Conservation (phyloP, 2,329 filamentous ascomycete species). For the Thelonectria rubi region DNA sequence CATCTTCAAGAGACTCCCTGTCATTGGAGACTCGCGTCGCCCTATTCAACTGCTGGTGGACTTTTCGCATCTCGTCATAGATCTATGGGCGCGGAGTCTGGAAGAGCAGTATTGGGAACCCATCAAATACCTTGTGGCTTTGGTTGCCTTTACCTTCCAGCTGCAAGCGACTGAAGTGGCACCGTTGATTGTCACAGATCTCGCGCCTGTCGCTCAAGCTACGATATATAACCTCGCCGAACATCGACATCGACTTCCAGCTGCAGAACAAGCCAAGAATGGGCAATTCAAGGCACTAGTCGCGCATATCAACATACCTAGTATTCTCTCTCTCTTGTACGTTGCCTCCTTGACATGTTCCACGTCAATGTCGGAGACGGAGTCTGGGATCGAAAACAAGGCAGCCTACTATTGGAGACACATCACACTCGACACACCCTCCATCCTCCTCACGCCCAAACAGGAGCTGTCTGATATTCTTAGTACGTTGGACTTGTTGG, state of each 20-base stretch:
- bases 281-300: constrained; percentile 51
- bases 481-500: constrained; percentile 71
- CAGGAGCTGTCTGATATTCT: constrained; percentile 71
- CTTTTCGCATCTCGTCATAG: constrained; percentile 70
- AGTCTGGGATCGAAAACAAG: constrained; percentile 43
- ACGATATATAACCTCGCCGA: constrained; percentile 69
- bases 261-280: constrained; percentile 58
- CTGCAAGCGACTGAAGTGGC: constrained; percentile 68
- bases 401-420: constrained; percentile 69
- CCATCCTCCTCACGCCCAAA: constrained; percentile 73
- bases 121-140: constrained; percentile 70
- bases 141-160: constrained; percentile 71
- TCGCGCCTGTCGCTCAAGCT: constrained; percentile 64
- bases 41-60: constrained; percentile 68
- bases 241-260: constrained; percentile 60
- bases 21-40: constrained; percentile 59
- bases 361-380: constrained; percentile 46
- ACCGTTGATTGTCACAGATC: constrained; percentile 64
- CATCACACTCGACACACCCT: constrained; percentile 72
- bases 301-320: constrained; percentile 68
- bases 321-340: constrained; percentile 73
- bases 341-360: constrained; percentile 68
- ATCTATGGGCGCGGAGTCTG: constrained; percentile 74
- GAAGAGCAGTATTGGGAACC: constrained; percentile 70
- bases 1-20: constrained; percentile 73